Evolutionary conservation across 208 protist genomes (phyloP), one percentile per base, ranked within the genome.

Genomic region (Leishmania tarentolae): DNA sequence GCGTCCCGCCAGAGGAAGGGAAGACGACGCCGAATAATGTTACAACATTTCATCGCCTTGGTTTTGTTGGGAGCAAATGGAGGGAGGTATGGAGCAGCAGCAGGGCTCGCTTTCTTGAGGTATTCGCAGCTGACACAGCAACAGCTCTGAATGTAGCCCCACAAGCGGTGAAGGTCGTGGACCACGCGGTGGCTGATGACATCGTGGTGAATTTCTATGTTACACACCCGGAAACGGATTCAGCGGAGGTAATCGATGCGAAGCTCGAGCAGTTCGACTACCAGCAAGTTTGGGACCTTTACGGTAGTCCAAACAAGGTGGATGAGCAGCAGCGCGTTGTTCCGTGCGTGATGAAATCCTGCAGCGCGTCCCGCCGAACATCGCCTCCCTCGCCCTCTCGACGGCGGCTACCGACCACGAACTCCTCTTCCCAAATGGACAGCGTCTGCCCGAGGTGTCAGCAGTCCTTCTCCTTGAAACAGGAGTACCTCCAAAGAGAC

Each of bases 51-150:
- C 92, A 95, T 56, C 92, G 92, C 57, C 86, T 95, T 3, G 92
- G 92, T 35, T 95, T 95, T 74, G 87, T 93, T 4, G 92, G 92
- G 35, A 77, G 83, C 46, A 87, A 92, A 66, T 93, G 92, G 92
- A 56, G 79, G 13, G 57, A 81, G 0, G 76, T 92, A n/a, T 65
- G 86, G 5, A 61, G 83, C n/a, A 75, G 80, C 11, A 84, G 90
- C 72, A 76, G 59, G 81, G 81, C 89, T 17, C 73, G 69, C 69
- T 88, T 95, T 74, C 85, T 59, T 59, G 71, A 75, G 28, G 87
- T 81, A 3, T 95, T 95, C 76, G 80, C 85, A 56, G 75, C 82
- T 46, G 92, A 95, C 70, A 88, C 87, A 52, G 88, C 87, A 40
- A 78, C 81, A 21, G 87, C 84, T 2, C 87, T 95, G 1, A 31